Conservation (phyloP, 192 early-diverging fungal species). For the Lobosporangium transversale region DNA sequence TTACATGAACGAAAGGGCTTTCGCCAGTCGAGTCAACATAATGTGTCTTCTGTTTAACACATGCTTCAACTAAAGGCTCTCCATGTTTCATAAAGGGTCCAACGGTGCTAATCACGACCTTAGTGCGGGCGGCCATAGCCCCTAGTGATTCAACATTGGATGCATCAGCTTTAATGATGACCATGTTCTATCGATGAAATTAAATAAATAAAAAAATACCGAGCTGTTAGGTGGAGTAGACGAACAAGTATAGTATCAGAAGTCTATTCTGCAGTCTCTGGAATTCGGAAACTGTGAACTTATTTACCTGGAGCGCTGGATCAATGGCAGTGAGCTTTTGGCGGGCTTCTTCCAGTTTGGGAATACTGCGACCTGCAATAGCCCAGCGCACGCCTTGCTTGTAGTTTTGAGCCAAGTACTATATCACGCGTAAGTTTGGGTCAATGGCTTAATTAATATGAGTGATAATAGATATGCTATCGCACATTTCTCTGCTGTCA, state of each 20-base stretch:
- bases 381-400: conserved; percentile 69
- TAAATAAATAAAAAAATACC: not conserved
- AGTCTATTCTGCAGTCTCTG: no score
- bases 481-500: no score
- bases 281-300: not conserved
- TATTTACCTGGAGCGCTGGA: conserved; percentile 55
- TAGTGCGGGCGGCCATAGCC: conserved; percentile 65
- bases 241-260: not conserved
- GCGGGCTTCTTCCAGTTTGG: conserved; percentile 72
- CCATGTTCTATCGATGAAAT: conserved; percentile 51
- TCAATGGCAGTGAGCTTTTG: conserved; percentile 63
- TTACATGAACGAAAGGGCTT: conserved; percentile 45
- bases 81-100: conserved; percentile 83
- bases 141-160: conserved; percentile 68
- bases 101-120: conserved; percentile 84
- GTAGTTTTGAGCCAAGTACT: conserved; percentile 31
- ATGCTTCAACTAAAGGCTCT: conserved; percentile 72
- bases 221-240: not conserved
- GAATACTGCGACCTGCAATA: conserved; percentile 77
- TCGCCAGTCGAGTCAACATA: conserved; percentile 96
- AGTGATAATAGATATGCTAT: no score
- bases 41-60: conserved; percentile 76
- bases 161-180: conserved; percentile 78
- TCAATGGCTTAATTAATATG: no score
- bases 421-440: no score